Evolutionary conservation across 2,329 filamentous ascomycete species (phyloP).

Genomic region (Elsinoe ampelina): DNA sequence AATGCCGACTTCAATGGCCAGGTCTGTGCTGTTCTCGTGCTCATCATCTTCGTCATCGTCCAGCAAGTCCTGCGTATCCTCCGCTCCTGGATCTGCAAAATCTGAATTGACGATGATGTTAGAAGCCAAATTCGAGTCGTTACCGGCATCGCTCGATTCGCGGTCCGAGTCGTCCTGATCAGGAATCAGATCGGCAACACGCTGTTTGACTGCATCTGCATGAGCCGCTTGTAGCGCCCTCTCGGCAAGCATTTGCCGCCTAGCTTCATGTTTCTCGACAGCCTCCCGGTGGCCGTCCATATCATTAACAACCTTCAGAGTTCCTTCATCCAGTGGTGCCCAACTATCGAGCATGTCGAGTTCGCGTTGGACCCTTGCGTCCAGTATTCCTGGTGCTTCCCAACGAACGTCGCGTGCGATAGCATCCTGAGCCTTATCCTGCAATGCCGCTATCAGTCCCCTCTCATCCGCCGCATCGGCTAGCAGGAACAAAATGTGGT

Average conservation of each 20-base stretch:
- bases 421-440: neutral
- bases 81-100: neutral
- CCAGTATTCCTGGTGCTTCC: neutral
- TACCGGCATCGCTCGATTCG: neutral
- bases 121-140: neutral
- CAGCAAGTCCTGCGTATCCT: neutral
- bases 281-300: neutral
- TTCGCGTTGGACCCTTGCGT: neutral
- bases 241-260: neutral
- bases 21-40: neutral
- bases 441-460: neutral
- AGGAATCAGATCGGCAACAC: neutral
- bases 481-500: conserved; percentile 2
- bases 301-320: neutral
- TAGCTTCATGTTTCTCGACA: neutral
- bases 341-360: neutral
- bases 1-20: too few species aligned
- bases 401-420: neutral
- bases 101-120: conserved; percentile 6
- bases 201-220: neutral
- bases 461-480: conserved; percentile 7
- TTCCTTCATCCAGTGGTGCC: neutral
- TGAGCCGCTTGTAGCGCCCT: neutral
- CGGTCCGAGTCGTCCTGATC: neutral
- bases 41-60: neutral